Evolutionary conservation across 768 basidiomycete species (phyloP).

Genomic region (Pisolithus orientalis): DNA sequence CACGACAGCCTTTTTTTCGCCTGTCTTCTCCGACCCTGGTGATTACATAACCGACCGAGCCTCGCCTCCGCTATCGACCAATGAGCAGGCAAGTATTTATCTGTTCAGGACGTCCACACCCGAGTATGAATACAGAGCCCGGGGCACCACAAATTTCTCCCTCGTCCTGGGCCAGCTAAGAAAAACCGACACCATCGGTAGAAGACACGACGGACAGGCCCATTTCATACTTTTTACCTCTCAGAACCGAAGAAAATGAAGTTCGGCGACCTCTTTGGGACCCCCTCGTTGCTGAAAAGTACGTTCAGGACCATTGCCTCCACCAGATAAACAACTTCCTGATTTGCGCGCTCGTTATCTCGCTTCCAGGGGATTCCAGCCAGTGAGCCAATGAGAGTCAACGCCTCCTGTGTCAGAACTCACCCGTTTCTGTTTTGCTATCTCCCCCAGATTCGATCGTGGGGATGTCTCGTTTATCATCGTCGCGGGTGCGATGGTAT

Average conservation of each 20-base stretch:
- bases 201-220: neutral
- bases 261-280: neutral
- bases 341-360: conserved; percentile 6
- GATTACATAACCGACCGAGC: neutral
- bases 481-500: conserved; percentile 61
- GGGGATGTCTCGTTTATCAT: conserved; percentile 72
- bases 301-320: conserved; percentile 3
- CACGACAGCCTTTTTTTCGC: too few species aligned
- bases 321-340: conserved; percentile 5
- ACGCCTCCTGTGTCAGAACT: neutral
- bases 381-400: conserved; percentile 20
- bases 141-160: neutral
- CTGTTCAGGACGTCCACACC: neutral
- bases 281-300: conserved; percentile 7
- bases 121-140: neutral
- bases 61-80: neutral
- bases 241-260: conserved; percentile 5
- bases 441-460: conserved; percentile 48
- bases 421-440: conserved; percentile 3
- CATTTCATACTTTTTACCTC: neutral
- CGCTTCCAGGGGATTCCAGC: conserved; percentile 14
- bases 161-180: neutral
- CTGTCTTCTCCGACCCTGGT: too few species aligned
- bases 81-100: neutral
- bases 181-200: neutral